Evolutionary conservation across 2,329 filamentous ascomycete genomes (phyloP).

Genomic region (Paecilomyces variotii): DNA sequence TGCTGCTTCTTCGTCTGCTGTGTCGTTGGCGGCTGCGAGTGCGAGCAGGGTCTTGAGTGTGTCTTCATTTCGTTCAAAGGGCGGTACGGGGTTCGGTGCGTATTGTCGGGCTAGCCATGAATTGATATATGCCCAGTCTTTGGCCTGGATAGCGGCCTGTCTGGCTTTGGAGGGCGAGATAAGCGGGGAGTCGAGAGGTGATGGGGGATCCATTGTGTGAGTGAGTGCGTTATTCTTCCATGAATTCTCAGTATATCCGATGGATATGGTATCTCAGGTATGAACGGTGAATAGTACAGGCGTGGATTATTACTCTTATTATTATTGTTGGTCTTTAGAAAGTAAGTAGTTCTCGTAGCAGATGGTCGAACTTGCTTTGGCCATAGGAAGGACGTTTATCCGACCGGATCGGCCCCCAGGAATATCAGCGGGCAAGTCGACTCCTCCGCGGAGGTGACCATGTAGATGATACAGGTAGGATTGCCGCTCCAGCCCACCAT

Average conservation of each 20-base stretch:
- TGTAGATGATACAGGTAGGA: background rate
- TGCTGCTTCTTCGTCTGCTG: constrained; percentile 43
- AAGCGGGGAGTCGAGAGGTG: constrained; percentile 34
- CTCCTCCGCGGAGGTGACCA: background rate
- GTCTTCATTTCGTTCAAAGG: constrained; percentile 79
- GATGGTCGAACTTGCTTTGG: background rate
- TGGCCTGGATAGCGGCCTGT: constrained; percentile 70
- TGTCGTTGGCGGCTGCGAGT: constrained; percentile 67
- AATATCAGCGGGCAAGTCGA: background rate
- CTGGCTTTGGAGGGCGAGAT: constrained; percentile 59
- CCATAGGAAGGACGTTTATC: constrained; percentile 1
- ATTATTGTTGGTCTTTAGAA: background rate
- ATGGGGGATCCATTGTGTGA: constrained; percentile 7
- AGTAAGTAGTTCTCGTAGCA: background rate
- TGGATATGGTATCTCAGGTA: background rate
- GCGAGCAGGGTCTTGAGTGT: constrained; percentile 69
- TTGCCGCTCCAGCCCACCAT: constrained; percentile 11
- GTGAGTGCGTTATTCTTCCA: background rate
- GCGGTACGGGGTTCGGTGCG: constrained; percentile 53
- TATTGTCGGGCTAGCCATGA: constrained; percentile 71
- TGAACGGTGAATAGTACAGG: background rate
- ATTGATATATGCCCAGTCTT: constrained; percentile 87
- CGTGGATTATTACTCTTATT: background rate
- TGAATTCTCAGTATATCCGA: background rate
- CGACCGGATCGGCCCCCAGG: background rate